A percentile compares a stretch with the other conserved stretches of the same genome.
phyloP scores from a whole-genome alignment of 31 red algal species.

The Pterothamnion heteromorphum region DNA sequence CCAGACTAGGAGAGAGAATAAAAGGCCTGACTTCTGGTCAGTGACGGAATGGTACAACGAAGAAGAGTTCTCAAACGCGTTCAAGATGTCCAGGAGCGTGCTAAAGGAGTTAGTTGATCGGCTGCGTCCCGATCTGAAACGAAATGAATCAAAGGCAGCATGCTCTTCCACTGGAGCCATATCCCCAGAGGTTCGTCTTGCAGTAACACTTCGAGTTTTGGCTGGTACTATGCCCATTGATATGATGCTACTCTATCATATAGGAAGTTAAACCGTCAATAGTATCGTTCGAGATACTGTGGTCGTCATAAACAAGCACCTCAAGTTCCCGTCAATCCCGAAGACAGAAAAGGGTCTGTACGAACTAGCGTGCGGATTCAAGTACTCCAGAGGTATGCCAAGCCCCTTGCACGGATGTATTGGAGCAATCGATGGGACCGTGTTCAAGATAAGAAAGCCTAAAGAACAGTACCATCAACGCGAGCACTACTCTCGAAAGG shows the following conservation, averaged over 20 bases:
- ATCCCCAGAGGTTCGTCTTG: not conserved
- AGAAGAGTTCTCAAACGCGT: too few species aligned
- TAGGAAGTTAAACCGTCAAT: not conserved
- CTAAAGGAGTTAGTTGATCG: too few species aligned
- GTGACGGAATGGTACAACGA: too few species aligned
- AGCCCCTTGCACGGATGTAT: conserved; percentile 29
- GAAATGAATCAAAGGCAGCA: not conserved
- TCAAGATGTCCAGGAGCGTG: too few species aligned
- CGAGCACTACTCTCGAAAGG: not conserved
- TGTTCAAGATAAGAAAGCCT: conserved; percentile 44
- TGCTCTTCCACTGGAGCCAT: not conserved
- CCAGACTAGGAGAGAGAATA: too few species aligned
- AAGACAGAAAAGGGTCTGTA: not conserved
- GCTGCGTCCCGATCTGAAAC: too few species aligned
- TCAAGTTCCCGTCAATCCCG: not conserved
- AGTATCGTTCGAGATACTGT: not conserved
- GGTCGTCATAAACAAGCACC: not conserved
- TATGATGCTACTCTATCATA: not conserved
- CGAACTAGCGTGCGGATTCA: not conserved
- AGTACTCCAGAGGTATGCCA: not conserved
- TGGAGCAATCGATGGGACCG: conserved; percentile 44
- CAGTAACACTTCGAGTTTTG: conserved; percentile 30
- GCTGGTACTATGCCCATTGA: conserved; percentile 10
- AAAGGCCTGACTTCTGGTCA: too few species aligned
- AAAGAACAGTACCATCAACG: not conserved